Percentiles rank a stretch among this genome's conserved stretches.
Conservation (phyloP, 2,329 filamentous ascomycete species). For the Fusarium tupiense region DNA sequence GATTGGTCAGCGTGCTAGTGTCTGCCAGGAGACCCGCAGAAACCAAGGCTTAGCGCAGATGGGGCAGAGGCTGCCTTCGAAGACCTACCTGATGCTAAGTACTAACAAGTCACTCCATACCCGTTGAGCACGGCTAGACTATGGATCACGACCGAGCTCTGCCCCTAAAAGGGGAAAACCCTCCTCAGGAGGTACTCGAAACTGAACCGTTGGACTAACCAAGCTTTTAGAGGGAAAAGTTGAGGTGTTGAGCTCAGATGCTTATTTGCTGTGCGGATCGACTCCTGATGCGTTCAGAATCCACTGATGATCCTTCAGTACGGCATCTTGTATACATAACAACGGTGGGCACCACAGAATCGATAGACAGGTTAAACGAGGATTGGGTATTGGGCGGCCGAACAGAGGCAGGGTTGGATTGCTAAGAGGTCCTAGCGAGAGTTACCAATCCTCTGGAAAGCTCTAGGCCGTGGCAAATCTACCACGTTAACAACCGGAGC, state of each 20-base stretch:
- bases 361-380: not conserved
- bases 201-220: not conserved
- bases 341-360: not conserved
- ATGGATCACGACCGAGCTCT: slow-evolving; percentile 17
- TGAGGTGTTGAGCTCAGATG: not conserved
- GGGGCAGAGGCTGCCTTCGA: slow-evolving; percentile 17
- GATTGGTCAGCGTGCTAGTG: slow-evolving; percentile 29
- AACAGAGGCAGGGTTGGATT: slow-evolving; percentile 21
- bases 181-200: not conserved
- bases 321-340: slow-evolving; percentile 1
- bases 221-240: not conserved
- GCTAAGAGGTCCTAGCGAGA: slow-evolving; percentile 26
- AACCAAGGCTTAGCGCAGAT: slow-evolving; percentile 29
- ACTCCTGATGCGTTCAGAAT: not conserved
- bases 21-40: slow-evolving; percentile 6
- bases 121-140: slow-evolving; percentile 2
- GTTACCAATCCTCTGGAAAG: slow-evolving; percentile 42
- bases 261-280: not conserved
- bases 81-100: not conserved
- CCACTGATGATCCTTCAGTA: not conserved
- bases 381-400: slow-evolving; percentile 24
- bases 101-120: slow-evolving; percentile 14
- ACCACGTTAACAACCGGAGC: slow-evolving; percentile 15
- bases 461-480: slow-evolving; percentile 30
- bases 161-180: not conserved